Evolutionary conservation across 2,329 filamentous ascomycete species (phyloP).

Genomic region (Pochonia chlamydosporia): DNA sequence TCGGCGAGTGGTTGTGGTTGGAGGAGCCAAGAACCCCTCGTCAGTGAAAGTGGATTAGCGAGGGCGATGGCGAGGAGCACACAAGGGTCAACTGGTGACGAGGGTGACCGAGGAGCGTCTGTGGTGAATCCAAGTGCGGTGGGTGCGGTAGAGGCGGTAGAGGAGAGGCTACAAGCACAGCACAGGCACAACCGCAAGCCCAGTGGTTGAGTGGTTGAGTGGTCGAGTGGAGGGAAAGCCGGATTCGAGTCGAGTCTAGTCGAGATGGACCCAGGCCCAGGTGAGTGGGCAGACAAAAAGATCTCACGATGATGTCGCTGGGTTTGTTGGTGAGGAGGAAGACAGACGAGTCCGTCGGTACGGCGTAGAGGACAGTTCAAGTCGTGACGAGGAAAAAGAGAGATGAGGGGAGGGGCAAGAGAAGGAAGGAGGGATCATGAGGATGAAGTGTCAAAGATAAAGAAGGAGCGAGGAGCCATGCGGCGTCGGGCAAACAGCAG

Average conservation of each 20-base stretch:
- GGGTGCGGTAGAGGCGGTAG: neutral
- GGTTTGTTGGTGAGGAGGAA: neutral
- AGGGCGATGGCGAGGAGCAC: neutral
- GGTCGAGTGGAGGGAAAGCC: no score
- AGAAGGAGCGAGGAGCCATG: neutral
- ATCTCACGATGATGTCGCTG: neutral
- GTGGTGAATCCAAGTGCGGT: no score
- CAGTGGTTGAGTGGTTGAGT: no score
- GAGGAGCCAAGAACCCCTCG: conserved; percentile 1
- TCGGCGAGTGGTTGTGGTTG: conserved; percentile 1
- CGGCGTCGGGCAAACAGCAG: neutral
- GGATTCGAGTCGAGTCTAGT: no score
- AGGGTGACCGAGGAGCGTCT: no score
- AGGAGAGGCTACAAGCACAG: no score
- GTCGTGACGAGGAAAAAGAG: conserved; percentile 2
- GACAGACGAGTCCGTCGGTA: neutral
- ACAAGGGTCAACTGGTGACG: neutral
- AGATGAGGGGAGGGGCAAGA: conserved; percentile 8
- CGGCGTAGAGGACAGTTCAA: neutral
- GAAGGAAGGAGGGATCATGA: conserved; percentile 3
- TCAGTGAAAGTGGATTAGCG: conserved; percentile 5
- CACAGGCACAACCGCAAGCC: no score
- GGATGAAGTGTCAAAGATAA: neutral
- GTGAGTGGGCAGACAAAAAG: neutral
- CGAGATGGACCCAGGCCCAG: neutral